Conservation (phyloP, 1,284 basidiomycete species). For the Cryptococcus maquisensis region DNA sequence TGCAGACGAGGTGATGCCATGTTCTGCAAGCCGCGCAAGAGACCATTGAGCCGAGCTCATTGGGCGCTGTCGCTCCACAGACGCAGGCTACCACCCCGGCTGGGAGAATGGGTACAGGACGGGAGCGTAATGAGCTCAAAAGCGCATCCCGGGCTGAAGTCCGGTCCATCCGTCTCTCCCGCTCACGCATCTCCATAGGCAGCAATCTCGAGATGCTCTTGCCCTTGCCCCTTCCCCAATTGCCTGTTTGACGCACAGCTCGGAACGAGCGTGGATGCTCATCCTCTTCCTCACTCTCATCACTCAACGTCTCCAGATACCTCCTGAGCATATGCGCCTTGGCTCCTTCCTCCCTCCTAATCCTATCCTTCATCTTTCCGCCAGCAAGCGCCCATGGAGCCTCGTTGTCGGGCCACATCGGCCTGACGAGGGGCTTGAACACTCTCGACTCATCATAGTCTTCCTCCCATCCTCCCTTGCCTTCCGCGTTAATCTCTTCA, state of each 20-base stretch:
- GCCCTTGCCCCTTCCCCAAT: constrained; percentile 21
- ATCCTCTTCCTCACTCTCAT: constrained; percentile 38
- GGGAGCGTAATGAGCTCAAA: constrained; percentile 21
- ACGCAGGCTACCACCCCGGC: constrained; percentile 33
- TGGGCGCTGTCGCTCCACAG: constrained; percentile 24
- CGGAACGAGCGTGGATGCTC: constrained; percentile 1
- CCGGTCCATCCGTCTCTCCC: not conserved
- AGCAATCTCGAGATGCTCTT: constrained; percentile 26
- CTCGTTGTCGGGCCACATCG: constrained; percentile 40
- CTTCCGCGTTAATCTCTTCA: constrained; percentile 25
- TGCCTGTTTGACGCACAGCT: not conserved
- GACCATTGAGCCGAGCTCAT: constrained; percentile 28
- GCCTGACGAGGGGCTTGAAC: constrained; percentile 8
- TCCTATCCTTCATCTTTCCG: constrained; percentile 23
- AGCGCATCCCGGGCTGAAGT: constrained; percentile 19
- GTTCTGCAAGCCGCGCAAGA: constrained; percentile 37
- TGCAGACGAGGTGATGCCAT: constrained; percentile 41
- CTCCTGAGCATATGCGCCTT: constrained; percentile 27
- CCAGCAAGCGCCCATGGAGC: constrained; percentile 36
- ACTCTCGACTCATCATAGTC: constrained; percentile 4
- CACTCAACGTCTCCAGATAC: constrained; percentile 40
- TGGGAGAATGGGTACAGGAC: constrained; percentile 16
- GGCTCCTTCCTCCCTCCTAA: constrained; percentile 31
- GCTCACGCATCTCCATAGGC: not conserved
- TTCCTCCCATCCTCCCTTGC: constrained; percentile 32